Conservation (phyloP, 2,329 filamentous ascomycete genomes). For the Septoria petroselini region DNA sequence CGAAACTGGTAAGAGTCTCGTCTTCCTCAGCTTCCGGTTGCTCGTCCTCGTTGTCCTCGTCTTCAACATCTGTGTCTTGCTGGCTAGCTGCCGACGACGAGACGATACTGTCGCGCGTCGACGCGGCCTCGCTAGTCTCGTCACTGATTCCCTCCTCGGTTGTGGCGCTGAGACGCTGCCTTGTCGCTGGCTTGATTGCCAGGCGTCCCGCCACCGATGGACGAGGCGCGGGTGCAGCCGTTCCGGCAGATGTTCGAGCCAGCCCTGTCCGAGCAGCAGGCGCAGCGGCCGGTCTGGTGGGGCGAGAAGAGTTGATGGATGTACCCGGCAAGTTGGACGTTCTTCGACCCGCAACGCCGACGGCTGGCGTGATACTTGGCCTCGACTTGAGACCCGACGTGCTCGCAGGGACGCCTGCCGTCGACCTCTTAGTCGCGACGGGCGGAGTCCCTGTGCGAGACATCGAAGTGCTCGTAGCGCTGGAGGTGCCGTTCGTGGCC, state of each 20-base stretch:
- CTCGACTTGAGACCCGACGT: slow-evolving; percentile 49
- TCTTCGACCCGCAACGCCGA: slow-evolving; percentile 28
- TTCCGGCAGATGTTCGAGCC: slow-evolving; percentile 17
- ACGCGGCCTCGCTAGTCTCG: slow-evolving; percentile 27
- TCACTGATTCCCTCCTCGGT: slow-evolving; percentile 28
- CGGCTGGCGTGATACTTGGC: slow-evolving; percentile 52
- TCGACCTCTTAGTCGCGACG: slow-evolving; percentile 40
- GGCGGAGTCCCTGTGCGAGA: slow-evolving; percentile 66
- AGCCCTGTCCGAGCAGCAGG: slow-evolving; percentile 20
- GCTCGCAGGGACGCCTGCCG: slow-evolving; percentile 41
- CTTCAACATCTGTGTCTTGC: slow-evolving; percentile 15
- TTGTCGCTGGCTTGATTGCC: slow-evolving; percentile 16
- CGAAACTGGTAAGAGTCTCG: slow-evolving; percentile 31
- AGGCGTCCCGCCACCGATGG: slow-evolving; percentile 16
- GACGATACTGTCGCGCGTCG: slow-evolving; percentile 24
- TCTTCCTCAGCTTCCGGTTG: slow-evolving; percentile 29
- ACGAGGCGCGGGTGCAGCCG: slow-evolving; percentile 15
- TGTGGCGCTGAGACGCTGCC: slow-evolving; percentile 24
- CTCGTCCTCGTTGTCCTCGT: slow-evolving; percentile 25
- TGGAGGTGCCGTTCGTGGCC: slow-evolving; percentile 50
- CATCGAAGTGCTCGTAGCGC: slow-evolving; percentile 53
- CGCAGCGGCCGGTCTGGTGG: slow-evolving; percentile 10
- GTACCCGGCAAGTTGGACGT: slow-evolving; percentile 39
- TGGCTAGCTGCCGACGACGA: slow-evolving; percentile 26
- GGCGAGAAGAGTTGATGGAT: slow-evolving; percentile 8